Conservation (phyloP, 805 yeast species). For the Cyberlindnera mycetangii region DNA sequence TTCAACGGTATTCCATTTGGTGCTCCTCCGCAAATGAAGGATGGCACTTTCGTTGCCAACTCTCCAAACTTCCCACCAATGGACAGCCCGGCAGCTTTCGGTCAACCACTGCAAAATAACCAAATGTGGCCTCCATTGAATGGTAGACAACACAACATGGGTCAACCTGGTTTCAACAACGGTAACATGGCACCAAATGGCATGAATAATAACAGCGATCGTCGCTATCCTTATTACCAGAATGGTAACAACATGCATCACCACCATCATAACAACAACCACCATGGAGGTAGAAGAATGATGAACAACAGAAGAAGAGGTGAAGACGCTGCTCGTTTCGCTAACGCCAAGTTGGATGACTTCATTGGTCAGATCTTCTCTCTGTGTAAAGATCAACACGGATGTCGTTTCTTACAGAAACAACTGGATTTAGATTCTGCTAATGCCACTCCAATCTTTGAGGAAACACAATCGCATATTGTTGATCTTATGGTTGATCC, state of each 20-base stretch:
- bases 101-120: conserved; percentile 19
- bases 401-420: conserved; percentile 88
- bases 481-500: conserved; percentile 93
- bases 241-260: conserved; percentile 14
- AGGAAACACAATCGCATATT: conserved; percentile 72
- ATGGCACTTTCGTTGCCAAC: conserved; percentile 11
- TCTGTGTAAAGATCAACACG: conserved; percentile 93
- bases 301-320: conserved; percentile 25
- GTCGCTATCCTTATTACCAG: conserved; percentile 21
- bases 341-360: conserved; percentile 64
- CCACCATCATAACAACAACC: conserved; percentile 12
- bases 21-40: conserved; percentile 16
- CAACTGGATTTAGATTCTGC: conserved; percentile 67
- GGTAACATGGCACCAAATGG: conserved; percentile 14
- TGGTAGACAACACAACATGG: conserved; percentile 18
- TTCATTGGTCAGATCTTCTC: conserved; percentile 72
- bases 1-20: conserved; percentile 13
- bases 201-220: conserved; percentile 13
- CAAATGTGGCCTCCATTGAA: conserved; percentile 27
- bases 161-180: conserved; percentile 8
- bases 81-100: conserved; percentile 17
- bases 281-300: conserved; percentile 19
- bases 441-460: conserved; percentile 73
- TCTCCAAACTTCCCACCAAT: conserved; percentile 15
- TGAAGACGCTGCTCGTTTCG: conserved; percentile 70